Conservation (phyloP, 2,329 filamentous ascomycete genomes). For the Colletotrichum echinochloae region DNA sequence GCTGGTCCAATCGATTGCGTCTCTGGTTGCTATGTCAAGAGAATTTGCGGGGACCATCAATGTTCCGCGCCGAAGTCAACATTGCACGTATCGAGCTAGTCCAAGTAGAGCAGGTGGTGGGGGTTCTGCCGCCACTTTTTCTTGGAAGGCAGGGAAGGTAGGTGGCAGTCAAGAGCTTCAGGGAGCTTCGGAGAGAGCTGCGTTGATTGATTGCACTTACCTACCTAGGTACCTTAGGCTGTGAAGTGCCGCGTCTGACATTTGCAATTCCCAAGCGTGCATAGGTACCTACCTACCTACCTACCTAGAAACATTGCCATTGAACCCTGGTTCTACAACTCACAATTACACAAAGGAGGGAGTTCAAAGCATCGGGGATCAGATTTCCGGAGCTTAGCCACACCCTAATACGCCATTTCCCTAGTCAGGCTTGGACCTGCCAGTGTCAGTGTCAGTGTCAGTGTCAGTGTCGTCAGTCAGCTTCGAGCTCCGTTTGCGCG, state of each 20-base stretch:
- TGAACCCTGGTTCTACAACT: not conserved
- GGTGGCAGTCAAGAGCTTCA: not conserved
- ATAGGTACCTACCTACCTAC: not conserved
- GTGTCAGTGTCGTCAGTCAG: too few species aligned
- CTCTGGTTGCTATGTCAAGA: conserved; percentile 20
- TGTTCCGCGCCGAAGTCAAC: conserved; percentile 37
- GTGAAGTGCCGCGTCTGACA: conserved; percentile 12
- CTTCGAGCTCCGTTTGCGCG: conserved; percentile 5
- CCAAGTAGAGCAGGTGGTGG: conserved; percentile 18
- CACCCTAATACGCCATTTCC: not conserved
- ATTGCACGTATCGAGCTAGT: conserved; percentile 1
- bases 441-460: conserved; percentile 7
- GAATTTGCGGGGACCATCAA: not conserved
- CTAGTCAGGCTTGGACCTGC: not conserved
- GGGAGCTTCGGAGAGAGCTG: not conserved
- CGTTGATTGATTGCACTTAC: conserved; percentile 9
- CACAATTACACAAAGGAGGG: not conserved
- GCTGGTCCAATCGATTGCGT: conserved; percentile 25
- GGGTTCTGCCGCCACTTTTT: conserved; percentile 13
- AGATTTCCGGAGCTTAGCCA: not conserved
- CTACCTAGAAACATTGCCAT: not conserved
- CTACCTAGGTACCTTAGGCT: too few species aligned
- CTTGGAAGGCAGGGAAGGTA: not conserved
- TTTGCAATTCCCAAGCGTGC: not conserved
- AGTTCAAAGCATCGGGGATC: not conserved